Conservation (phyloP, 352 stramenopile species). For the Pythium utonaiense region DNA sequence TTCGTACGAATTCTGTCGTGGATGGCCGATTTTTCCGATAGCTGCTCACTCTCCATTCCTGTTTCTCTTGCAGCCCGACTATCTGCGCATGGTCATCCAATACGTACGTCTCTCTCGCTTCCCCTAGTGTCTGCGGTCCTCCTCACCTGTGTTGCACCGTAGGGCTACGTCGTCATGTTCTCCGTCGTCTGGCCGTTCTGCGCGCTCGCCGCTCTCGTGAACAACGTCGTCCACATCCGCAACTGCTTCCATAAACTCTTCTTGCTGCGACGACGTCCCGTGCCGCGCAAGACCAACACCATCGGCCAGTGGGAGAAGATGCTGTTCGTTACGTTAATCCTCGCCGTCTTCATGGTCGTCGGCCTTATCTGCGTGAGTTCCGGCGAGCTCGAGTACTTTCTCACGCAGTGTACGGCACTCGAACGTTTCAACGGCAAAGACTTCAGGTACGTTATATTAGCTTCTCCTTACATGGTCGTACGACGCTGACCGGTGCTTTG, state of each 20-base stretch:
- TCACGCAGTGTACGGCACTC: constrained; percentile 63
- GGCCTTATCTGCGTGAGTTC: constrained; percentile 83
- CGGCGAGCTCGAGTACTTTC: constrained; percentile 80
- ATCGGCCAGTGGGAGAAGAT: constrained; percentile 88
- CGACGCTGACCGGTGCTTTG: background rate
- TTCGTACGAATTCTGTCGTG: constrained; percentile 52
- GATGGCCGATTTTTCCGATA: too few relatives aligned
- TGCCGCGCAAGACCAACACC: constrained; percentile 79
- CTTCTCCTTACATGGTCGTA: background rate
- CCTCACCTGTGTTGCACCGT: background rate
- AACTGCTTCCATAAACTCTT: constrained; percentile 85
- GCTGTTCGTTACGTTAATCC: constrained; percentile 77
- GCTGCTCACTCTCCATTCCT: background rate
- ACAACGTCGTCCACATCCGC: constrained; percentile 82
- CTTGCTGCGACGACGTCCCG: constrained; percentile 57
- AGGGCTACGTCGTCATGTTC: constrained; percentile 89
- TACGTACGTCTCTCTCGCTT: constrained; percentile 40
- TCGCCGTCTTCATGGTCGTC: constrained; percentile 81
- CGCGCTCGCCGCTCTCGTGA: constrained; percentile 64
- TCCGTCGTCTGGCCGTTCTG: constrained; percentile 87
- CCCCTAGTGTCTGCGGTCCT: background rate
- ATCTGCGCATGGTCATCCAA: constrained; percentile 87
- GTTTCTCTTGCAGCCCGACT: constrained; percentile 50
- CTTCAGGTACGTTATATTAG: constrained; percentile 51
- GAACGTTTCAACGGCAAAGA: constrained; percentile 78